Base-by-base conservation (phyloP, 2,329 filamentous ascomycete genomes). In the Seiridium unicorne region DNA sequence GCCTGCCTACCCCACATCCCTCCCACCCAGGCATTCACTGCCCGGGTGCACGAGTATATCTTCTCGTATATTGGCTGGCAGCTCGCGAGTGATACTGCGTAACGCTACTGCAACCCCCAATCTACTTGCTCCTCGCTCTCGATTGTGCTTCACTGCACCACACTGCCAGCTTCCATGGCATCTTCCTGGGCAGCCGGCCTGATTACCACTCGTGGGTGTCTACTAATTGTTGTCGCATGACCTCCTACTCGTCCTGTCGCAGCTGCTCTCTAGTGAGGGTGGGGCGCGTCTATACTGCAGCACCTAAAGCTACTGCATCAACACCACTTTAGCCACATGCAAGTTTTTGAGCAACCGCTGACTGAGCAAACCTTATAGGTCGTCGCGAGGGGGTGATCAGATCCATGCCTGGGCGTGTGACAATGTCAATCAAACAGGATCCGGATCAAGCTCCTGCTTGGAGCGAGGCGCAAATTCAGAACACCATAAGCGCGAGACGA, bases 381-480 rank as follows among this genome's bases (percentile, higher is more conserved):
- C 35, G 38, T 42, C n/a, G 51, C 40, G 51, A 53, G 49, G 32
- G 31, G 36, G 51, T 55, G 36, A 38, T 46, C 31, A 13, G 38
- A 38, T 55, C 38, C 42, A 51, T 51, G 49, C 49, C 49, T 51
- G 49, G 49, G 38, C 49, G 49, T 35, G 49, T 51, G 49, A 44
- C 18, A 47, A 60, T 60, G 59, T 60, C 59, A 47, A 46, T 54
- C 51, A 60, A 57, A 47, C 34, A 49, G 46, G 59, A 60, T 46
- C 48, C 18, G 31, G 54, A 51, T 40, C 48, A 51, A 44, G 58
- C 51, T 11, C n/a, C 36, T 10, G 36, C 51, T 55, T 55, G 51
- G 51, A 55, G n/a, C 40, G 51, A 68, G 47, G 64, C 60, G n/a
- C 58, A 57, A 5, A 65, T 68, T 55, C 68, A 66, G 66, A 63